Base-by-base conservation (phyloP, 1,284 basidiomycete species). In the Cystobasidium slooffiae region DNA sequence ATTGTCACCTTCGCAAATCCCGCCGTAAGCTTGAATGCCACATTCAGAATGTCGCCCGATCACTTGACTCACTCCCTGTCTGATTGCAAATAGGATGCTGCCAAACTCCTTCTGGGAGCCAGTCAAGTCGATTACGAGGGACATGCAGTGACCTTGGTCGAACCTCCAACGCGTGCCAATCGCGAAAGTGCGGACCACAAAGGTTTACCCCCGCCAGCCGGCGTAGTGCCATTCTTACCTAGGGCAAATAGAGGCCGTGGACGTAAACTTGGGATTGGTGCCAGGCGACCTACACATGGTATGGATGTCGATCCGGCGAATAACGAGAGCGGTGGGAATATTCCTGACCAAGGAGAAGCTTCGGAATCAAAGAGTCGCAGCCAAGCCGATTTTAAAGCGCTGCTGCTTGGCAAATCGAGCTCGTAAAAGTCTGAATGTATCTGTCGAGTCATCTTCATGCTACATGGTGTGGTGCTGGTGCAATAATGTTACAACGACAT, bases 1-100 rank as follows among this genome's bases (percentile, higher is more conserved):
- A 83, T 91, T 0, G 89, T 91, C 0, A 91, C 94, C 80, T 84
- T 96, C 37, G 87, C 89, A 69, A 90, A 84, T 68, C 84, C 86
- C 43, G 88, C 90, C 52, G 93, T 94, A 79, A 82, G 89, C 84
- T 18, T 18, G 1, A 22, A 16, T n/a, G 18, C 20, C 16, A 37
- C 16, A 16, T 6, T 22, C 14, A 1, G 14, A 67, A 24, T 51
- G 12, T 6, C 1, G 47, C 14, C 44, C 8, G 37, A 41, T 20
- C 8, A 22, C 5, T 22, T 37, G 46, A 55, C 31, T 24, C 5
- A 41, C 53, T 8, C 31, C 1, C 41, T 31, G 10, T 37, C 55
- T 49, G 16, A 56, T 7, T 18, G 22, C n/a, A 18, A 7, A n/a
- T 10, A 73, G 70, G 70, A 73, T 24, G 63, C 70, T 8, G 62